phyloP scores from a whole-genome alignment of 768 basidiomycete genomes.

The Boletus reticuloceps region DNA sequence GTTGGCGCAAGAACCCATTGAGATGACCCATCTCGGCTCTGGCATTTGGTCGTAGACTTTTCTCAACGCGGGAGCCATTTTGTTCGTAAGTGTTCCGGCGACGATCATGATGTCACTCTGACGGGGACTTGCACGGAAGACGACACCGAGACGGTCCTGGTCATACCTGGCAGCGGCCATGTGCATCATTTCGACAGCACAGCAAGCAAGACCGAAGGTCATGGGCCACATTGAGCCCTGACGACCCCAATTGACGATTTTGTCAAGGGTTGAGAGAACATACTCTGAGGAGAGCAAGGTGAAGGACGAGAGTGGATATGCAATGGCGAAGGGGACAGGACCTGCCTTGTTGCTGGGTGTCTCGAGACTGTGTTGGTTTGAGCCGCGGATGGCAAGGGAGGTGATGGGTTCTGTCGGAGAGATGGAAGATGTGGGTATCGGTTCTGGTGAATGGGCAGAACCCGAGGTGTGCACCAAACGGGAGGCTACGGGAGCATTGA shows the following conservation, averaged over 20 bases:
- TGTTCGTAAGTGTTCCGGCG: slow-evolving; percentile 97
- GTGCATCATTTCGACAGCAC: slow-evolving; percentile 99
- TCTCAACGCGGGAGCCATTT: slow-evolving; percentile 97
- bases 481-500: slow-evolving; percentile 34
- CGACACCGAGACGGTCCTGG: slow-evolving; percentile 94
- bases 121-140: slow-evolving; percentile 98
- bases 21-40: slow-evolving; percentile 99
- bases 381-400: slow-evolving; percentile 68
- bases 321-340: slow-evolving; percentile 32
- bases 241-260: slow-evolving; percentile 94
- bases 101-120: slow-evolving; percentile 99
- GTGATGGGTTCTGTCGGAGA: slow-evolving; percentile 58
- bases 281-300: slow-evolving; percentile 60
- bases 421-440: slow-evolving; percentile 42
- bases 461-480: slow-evolving; percentile 59
- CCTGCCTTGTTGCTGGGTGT: slow-evolving; percentile 89
- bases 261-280: slow-evolving; percentile 93
- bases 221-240: slow-evolving; percentile 99
- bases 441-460: slow-evolving; percentile 39
- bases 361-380: slow-evolving; percentile 84
- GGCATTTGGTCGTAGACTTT: slow-evolving; percentile 99
- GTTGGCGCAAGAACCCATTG: slow-evolving; percentile 99
- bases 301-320: background rate
- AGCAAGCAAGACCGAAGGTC: slow-evolving; percentile 98
- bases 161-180: slow-evolving; percentile 99